These are phyloP conservation scores for Trichocomaceae sp. DNA, from an alignment of 2,329 filamentous ascomycete genomes.

Conservation along the genomic window DNA sequence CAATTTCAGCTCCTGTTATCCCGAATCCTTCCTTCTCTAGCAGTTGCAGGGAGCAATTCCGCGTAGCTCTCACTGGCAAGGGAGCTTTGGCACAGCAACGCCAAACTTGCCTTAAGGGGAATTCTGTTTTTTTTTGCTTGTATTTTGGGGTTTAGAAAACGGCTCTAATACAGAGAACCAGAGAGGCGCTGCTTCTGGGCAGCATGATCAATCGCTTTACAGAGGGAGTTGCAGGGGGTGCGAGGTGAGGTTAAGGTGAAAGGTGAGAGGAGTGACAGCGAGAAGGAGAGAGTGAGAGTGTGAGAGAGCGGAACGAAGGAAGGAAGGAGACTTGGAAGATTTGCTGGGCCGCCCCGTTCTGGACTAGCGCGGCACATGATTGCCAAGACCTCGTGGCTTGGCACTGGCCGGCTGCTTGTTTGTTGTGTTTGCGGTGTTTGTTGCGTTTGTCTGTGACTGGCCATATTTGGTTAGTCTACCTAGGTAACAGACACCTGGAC, in stretches of 20 bases:
- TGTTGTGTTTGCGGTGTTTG: slow-evolving; percentile 19
- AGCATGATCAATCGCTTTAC: slow-evolving; percentile 38
- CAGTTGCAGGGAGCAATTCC: background rate
- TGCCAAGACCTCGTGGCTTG: background rate
- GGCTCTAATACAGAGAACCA: slow-evolving; percentile 33
- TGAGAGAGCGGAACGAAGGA: slow-evolving; percentile 4
- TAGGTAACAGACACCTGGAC: background rate
- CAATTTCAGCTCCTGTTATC: background rate
- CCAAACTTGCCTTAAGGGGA: slow-evolving; percentile 23
- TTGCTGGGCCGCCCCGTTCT: slow-evolving; percentile 14
- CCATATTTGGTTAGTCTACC: slow-evolving; percentile 4
- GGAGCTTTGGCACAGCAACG: slow-evolving; percentile 4
- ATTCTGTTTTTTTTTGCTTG: slow-evolving; percentile 13
- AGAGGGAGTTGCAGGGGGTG: slow-evolving; percentile 19
- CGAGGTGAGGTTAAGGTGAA: slow-evolving; percentile 10
- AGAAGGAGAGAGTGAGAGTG: background rate
- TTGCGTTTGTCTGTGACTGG: slow-evolving; percentile 22
- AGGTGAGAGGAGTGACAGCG: slow-evolving; percentile 1
- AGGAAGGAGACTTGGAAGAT: slow-evolving; percentile 3
- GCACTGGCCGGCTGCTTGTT: background rate
- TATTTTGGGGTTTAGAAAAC: slow-evolving; percentile 24
- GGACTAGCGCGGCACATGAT: slow-evolving; percentile 18
- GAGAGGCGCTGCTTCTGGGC: slow-evolving; percentile 24
- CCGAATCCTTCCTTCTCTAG: background rate
- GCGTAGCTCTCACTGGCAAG: background rate